Evolutionary conservation across 2,329 filamentous ascomycete species (phyloP), one percentile per base, ranked within the genome.

Genomic region (Botrytis medusae): DNA sequence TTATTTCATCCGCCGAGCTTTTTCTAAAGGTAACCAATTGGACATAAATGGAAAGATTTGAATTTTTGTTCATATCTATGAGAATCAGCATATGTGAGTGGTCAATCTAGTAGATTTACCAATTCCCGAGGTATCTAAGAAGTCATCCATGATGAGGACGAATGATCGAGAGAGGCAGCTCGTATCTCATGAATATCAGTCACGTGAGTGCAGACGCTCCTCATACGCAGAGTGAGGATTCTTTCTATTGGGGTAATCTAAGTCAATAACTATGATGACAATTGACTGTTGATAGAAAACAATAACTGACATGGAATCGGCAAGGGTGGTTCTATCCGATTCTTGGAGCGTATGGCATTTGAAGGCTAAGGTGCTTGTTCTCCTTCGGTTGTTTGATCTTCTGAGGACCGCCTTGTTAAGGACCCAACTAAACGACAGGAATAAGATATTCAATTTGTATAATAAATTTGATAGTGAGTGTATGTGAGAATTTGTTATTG

Each of bases 21-120:
- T 54, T 73, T 40, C 74, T 75, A 68, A 76, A 76, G n/a, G 72
- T 54, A 20, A 75, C 42, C 10, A 76, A 51, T 67, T 75, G 70
- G 5, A 70, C 54, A 64, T 74, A 76, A 12, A 75, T 37, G 32
- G 69, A 57, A 44, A 75, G 73, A 62, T 75, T 76, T 29, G 46
- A 46, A 4, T 70, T 69, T 44, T 72, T 69, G 22, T 76, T 76
- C 74, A 76, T 72, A 57, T 76, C 75, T 76, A 61, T 59, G 22
- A 44, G 3, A 34, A 62, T 74, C 34, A 73, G 69, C 54, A 25
- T 74, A n/a, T 67, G 34, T 9, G 7, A 37, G 22, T 18, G 37
- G 8, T 22, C 9, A 7, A 29, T 60, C 62, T 46, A 25, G 57
- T 62, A 32, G n/a, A 73, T 63, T 51, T 70, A 73, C 71, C 71